A percentile compares a stretch with the other conserved stretches of the same genome.
These are phyloP conservation scores for Lasiodiplodia gonubiensis DNA, from an alignment of 2,329 filamentous ascomycete species.

Conservation along the genomic window DNA sequence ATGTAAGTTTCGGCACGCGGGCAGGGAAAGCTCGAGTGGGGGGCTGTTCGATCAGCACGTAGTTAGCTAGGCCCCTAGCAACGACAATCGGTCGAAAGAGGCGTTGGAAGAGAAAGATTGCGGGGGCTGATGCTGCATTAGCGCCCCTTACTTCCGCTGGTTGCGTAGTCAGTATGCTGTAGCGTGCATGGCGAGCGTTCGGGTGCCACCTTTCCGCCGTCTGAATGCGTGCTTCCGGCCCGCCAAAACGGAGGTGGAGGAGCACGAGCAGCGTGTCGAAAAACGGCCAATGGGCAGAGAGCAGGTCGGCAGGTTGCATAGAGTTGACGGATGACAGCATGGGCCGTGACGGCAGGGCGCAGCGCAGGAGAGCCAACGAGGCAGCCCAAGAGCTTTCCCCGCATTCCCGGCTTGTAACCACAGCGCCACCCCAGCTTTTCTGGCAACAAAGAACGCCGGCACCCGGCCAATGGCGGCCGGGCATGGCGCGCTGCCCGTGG, in stretches of 20 bases:
- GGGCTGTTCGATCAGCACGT: not conserved
- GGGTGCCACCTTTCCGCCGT: not conserved
- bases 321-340: not conserved
- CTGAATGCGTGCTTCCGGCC: not conserved
- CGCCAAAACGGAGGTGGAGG: too few relatives aligned
- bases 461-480: slow-evolving; percentile 10
- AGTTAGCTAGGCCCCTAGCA: not conserved
- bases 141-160: slow-evolving; percentile 24
- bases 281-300: not conserved
- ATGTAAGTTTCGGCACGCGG: not conserved
- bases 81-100: not conserved
- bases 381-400: slow-evolving; percentile 23
- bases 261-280: not conserved
- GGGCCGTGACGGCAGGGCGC: slow-evolving; percentile 12
- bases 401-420: slow-evolving; percentile 14
- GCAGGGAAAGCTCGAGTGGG: not conserved
- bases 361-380: slow-evolving; percentile 6
- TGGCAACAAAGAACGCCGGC: slow-evolving; percentile 2
- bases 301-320: not conserved
- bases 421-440: slow-evolving; percentile 22
- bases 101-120: not conserved
- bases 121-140: slow-evolving; percentile 16
- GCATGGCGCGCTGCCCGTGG: slow-evolving; percentile 5
- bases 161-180: slow-evolving; percentile 12
- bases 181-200: not conserved